phyloP scores from a whole-genome alignment of 495 filamentous ascomycete species.

The Sordaria brevicollis region DNA sequence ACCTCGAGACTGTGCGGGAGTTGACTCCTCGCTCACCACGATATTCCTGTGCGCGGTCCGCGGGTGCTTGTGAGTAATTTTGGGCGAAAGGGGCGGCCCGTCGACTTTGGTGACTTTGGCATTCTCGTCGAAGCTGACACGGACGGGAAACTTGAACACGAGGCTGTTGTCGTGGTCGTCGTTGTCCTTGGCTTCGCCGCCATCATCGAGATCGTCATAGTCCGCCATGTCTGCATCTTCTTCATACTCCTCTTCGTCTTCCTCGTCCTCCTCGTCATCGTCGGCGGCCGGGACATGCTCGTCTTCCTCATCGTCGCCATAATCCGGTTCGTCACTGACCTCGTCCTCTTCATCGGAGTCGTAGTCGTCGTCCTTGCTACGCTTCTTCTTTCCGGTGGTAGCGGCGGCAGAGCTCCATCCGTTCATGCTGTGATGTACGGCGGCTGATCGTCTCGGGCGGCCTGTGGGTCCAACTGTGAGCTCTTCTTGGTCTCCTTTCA shows the following conservation, averaged over 20 bases:
- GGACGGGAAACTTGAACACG: constrained; percentile 52
- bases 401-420: constrained; percentile 31
- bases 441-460: constrained; percentile 30
- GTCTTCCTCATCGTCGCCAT: constrained; percentile 51
- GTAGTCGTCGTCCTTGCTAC: constrained; percentile 51
- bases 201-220: constrained; percentile 39
- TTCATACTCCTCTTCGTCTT: constrained; percentile 46
- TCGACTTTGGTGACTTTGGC: constrained; percentile 16
- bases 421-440: constrained; percentile 31
- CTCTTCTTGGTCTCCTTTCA: constrained; percentile 5
- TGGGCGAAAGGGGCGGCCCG: constrained; percentile 4
- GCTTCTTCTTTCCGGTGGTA: constrained; percentile 40
- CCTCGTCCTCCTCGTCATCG: constrained; percentile 40
- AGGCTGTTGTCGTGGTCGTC: constrained; percentile 34
- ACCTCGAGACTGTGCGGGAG: neutral
- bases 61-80: constrained; percentile 10
- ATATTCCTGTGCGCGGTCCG: constrained; percentile 17
- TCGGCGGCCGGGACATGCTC: constrained; percentile 28
- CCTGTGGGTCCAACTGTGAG: constrained; percentile 19
- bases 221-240: constrained; percentile 47
- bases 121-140: constrained; percentile 19
- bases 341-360: constrained; percentile 68
- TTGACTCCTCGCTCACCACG: constrained; percentile 20
- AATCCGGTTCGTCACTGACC: constrained; percentile 44
- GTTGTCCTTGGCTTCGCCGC: constrained; percentile 9